A percentile compares a stretch with the other conserved stretches of the same genome.
Conservation (phyloP, 192 early-diverging fungal species). For the Coemansia sp. region DNA sequence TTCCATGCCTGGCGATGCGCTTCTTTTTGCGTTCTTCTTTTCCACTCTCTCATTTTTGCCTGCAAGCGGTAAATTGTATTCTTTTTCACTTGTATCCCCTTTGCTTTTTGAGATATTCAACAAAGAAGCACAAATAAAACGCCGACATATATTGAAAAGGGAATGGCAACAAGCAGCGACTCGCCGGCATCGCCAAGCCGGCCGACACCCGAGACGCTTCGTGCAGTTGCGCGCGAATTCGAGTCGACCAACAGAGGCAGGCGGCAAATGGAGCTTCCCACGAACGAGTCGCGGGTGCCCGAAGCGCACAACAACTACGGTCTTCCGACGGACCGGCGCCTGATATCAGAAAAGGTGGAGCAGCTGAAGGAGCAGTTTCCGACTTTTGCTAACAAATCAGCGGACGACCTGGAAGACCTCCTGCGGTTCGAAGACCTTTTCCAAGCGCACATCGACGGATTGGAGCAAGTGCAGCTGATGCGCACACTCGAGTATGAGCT, state of each 20-base stretch:
- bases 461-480: conserved; percentile 58
- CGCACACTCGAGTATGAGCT: conserved; percentile 55
- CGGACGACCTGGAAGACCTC: conserved; percentile 55
- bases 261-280: conserved; percentile 11
- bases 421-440: conserved; percentile 57
- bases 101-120: background rate
- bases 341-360: conserved; percentile 32
- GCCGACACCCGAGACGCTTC: conserved; percentile 11
- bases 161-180: conserved; percentile 7
- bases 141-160: background rate
- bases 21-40: background rate
- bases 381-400: conserved; percentile 58
- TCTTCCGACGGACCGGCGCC: conserved; percentile 21
- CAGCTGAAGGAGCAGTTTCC: conserved; percentile 49
- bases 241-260: conserved; percentile 12
- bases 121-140: background rate
- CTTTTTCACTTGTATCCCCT: background rate
- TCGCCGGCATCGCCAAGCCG: background rate
- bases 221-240: conserved; percentile 31
- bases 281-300: conserved; percentile 42
- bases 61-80: background rate
- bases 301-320: conserved; percentile 58
- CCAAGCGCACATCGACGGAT: conserved; percentile 56
- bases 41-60: background rate
- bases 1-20: background rate